phyloP scores from a whole-genome alignment of 345 rosid species.

The Hibiscus tridactylites region DNA sequence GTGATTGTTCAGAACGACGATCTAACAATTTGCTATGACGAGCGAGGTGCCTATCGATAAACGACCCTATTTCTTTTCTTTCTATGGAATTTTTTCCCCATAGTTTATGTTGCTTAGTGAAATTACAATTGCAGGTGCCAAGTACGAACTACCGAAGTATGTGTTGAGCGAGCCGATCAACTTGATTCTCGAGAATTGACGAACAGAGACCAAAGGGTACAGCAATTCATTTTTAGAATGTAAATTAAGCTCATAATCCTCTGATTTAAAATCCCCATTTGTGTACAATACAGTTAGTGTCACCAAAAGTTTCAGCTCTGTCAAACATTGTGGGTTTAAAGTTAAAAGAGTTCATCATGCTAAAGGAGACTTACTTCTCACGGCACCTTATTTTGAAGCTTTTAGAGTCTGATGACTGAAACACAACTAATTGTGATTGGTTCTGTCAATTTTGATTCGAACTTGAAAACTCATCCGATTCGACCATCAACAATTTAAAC shows the following conservation, averaged over 20 bases:
- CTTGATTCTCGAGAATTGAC: conserved; percentile 40
- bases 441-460: no score
- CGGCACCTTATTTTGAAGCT: no score
- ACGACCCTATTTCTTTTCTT: not conserved
- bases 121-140: conserved; percentile 58
- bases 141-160: conserved; percentile 88
- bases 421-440: no score
- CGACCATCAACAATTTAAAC: no score
- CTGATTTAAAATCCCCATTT: not conserved
- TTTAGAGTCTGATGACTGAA: no score
- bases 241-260: conserved; percentile 16
- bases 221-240: conserved; percentile 15
- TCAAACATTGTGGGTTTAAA: no score
- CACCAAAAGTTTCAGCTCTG: no score
- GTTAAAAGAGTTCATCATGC: not conserved
- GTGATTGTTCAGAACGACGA: conserved; percentile 73
- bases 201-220: not conserved
- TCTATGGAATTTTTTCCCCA: not conserved
- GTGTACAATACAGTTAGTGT: not conserved
- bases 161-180: conserved; percentile 79
- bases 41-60: conserved; percentile 48
- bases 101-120: not conserved
- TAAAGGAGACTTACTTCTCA: no score
- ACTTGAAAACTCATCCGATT: no score
- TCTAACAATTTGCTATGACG: conserved; percentile 77